Evolutionary conservation across 2,329 filamentous ascomycete species (phyloP).

Genomic region (Fusarium coffeatum): DNA sequence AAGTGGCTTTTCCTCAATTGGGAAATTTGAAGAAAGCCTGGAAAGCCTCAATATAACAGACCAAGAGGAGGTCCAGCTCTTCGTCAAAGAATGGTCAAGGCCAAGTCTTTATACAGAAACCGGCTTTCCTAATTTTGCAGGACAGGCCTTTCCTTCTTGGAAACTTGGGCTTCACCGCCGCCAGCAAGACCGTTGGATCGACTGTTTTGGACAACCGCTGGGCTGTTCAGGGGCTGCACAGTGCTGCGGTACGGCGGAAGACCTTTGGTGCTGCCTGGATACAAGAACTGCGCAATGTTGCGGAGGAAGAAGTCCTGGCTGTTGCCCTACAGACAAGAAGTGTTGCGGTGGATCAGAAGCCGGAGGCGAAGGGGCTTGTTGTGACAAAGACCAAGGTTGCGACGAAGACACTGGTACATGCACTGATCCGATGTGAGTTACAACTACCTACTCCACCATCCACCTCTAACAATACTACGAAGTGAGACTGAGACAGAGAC

Average conservation of each 20-base stretch:
- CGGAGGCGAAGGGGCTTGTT: background rate
- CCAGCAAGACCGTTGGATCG: background rate
- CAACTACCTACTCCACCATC: no score
- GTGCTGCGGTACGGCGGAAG: background rate
- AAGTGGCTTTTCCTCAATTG: no score
- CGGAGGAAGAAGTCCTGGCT: background rate
- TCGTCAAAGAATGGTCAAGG: background rate
- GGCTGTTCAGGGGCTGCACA: background rate
- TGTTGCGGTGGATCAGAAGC: background rate
- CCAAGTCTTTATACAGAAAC: background rate
- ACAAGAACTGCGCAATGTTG: background rate
- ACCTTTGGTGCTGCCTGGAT: background rate
- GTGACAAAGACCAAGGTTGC: background rate
- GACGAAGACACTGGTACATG: background rate
- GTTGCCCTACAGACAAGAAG: fast-evolving
- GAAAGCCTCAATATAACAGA: background rate
- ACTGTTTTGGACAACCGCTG: background rate
- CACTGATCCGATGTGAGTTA: background rate
- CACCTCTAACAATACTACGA: no score
- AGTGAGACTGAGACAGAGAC: background rate
- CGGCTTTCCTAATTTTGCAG: background rate
- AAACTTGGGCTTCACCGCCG: background rate
- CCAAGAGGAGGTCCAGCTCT: background rate
- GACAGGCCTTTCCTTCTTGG: background rate
- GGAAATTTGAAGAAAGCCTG: background rate